Evolutionary conservation across 805 yeast genomes (phyloP).

Genomic region (Cyberlindnera japonica): DNA sequence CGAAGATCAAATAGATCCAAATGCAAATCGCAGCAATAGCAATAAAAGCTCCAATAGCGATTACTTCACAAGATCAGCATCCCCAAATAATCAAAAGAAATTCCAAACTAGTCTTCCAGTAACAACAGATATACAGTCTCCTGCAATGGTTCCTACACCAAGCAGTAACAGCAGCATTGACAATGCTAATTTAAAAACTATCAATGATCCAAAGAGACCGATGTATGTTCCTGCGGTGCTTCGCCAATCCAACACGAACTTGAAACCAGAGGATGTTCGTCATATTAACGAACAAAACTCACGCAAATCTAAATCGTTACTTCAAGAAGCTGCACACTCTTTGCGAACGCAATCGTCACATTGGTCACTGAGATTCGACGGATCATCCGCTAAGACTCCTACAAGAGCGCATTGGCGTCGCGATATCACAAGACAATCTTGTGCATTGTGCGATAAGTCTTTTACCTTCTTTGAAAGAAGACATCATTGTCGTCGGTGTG

Average conservation of each 20-base stretch:
- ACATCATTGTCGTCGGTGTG: constrained; percentile 85
- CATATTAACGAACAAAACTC: constrained; percentile 30
- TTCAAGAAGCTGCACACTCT: constrained; percentile 26
- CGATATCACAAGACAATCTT: constrained; percentile 59
- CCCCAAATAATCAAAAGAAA: background rate
- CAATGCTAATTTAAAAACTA: constrained; percentile 42
- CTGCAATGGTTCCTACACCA: constrained; percentile 8
- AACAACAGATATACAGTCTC: background rate
- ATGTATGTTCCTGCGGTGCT: constrained; percentile 89
- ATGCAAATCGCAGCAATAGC: background rate
- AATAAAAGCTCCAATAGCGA: constrained; percentile 1
- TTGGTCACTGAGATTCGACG: constrained; percentile 27
- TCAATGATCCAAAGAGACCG: constrained; percentile 79
- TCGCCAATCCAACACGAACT: constrained; percentile 44
- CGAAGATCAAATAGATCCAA: constrained; percentile 2
- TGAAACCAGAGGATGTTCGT: constrained; percentile 37
- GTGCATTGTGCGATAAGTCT: constrained; percentile 61
- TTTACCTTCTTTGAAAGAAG: constrained; percentile 78
- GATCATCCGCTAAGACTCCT: constrained; percentile 24
- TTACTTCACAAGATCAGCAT: constrained; percentile 1
- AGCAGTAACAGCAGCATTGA: constrained; percentile 16
- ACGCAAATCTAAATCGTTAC: constrained; percentile 19
- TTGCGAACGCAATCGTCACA: constrained; percentile 27
- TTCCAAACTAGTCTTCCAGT: constrained; percentile 1
- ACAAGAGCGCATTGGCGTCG: constrained; percentile 70